Evolutionary conservation across 805 yeast species (phyloP).

Genomic region (Yarrowia porcina): DNA sequence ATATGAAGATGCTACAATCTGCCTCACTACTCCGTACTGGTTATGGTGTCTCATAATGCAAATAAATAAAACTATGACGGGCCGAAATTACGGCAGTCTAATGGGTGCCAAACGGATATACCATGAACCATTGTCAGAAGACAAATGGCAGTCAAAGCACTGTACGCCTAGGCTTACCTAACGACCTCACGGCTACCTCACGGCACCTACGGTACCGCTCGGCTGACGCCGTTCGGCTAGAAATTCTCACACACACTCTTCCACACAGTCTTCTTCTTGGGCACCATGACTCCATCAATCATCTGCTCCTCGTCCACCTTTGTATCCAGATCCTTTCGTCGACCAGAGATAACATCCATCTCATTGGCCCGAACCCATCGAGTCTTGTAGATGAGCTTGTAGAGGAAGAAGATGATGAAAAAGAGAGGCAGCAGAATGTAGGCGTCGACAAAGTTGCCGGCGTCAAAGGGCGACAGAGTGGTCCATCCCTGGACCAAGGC

Average conservation of each 20-base stretch:
- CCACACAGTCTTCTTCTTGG: conserved; percentile 5
- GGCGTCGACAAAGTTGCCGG: conserved; percentile 56
- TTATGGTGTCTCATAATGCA: too few species aligned
- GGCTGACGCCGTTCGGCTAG: too few species aligned
- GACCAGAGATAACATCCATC: conserved; percentile 45
- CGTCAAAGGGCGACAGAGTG: conserved; percentile 55
- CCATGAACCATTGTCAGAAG: too few species aligned
- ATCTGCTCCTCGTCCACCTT: not conserved
- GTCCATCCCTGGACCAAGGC: conserved; percentile 68
- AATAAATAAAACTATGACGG: conserved; percentile 7
- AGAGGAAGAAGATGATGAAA: conserved; percentile 43
- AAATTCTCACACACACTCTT: not conserved
- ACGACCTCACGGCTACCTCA: too few species aligned
- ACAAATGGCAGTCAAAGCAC: too few species aligned
- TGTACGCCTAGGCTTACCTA: too few species aligned
- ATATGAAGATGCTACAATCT: too few species aligned
- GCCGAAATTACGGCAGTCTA: too few species aligned
- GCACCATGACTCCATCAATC: not conserved
- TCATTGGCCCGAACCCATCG: conserved; percentile 42
- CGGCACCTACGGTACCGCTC: too few species aligned
- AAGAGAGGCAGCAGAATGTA: conserved; percentile 62
- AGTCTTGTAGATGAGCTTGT: conserved; percentile 41
- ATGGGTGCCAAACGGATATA: too few species aligned
- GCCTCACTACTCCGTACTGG: too few species aligned
- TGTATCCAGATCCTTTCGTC: conserved; percentile 39